A percentile compares a stretch with the other conserved stretches of the same genome.
Conservation (phyloP, 371 early-diverging fungal genomes). For the Catenaria anguillulae region DNA sequence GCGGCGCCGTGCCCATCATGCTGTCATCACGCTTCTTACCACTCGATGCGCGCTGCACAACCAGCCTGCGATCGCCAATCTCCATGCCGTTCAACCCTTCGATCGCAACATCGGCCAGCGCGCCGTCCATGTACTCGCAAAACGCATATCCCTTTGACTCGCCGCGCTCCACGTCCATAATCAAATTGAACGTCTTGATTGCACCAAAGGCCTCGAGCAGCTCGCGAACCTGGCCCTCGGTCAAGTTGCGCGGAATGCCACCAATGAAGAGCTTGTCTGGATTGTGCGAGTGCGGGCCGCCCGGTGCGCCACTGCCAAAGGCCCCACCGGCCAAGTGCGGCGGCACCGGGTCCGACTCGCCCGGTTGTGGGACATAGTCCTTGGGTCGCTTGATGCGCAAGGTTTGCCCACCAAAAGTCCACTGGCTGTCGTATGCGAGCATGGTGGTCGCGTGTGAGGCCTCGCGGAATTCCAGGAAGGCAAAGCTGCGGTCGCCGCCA, state of each 20-base stretch:
- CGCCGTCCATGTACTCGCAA: constrained; percentile 78
- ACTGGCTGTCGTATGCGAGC: constrained; percentile 59
- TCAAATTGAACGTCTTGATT: constrained; percentile 75
- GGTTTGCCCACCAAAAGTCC: constrained; percentile 37
- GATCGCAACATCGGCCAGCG: constrained; percentile 79
- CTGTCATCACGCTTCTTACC: background rate
- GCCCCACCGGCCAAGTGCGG: constrained; percentile 8
- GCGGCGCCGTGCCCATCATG: constrained; percentile 7
- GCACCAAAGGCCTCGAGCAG: constrained; percentile 84
- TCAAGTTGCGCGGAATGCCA: constrained; percentile 75
- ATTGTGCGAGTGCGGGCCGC: constrained; percentile 56
- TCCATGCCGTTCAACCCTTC: constrained; percentile 91
- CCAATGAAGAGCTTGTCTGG: constrained; percentile 90
- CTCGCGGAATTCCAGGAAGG: constrained; percentile 49
- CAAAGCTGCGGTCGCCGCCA: constrained; percentile 51
- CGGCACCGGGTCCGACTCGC: constrained; percentile 9
- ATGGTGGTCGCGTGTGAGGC: constrained; percentile 80
- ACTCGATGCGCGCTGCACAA: constrained; percentile 70
- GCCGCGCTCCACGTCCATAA: constrained; percentile 64
- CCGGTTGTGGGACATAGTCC: constrained; percentile 56
- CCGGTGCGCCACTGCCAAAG: too few relatives aligned
- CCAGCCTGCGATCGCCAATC: constrained; percentile 79
- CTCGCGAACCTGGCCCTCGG: constrained; percentile 86
- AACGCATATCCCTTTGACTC: constrained; percentile 92
- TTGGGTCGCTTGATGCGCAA: constrained; percentile 88